A percentile compares a stretch with the other conserved stretches of the same genome.
These are phyloP conservation scores for Oehlia diaphana DNA, from an alignment of 192 early-diverging fungal genomes.

Conservation along the genomic window DNA sequence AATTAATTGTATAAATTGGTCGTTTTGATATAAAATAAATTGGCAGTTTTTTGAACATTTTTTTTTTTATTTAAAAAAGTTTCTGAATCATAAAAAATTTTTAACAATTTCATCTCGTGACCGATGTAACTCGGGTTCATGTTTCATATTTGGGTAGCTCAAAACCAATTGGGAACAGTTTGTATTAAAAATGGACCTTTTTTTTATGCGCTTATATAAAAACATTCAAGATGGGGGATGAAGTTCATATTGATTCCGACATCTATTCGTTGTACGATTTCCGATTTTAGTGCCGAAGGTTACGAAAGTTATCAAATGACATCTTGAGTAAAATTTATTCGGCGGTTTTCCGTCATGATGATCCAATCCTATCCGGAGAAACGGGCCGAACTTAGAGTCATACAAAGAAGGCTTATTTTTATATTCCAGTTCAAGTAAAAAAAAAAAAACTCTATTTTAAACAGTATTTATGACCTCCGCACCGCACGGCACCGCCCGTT, in stretches of 20 bases:
- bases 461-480: not conserved
- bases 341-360: not conserved
- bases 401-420: constrained; percentile 1
- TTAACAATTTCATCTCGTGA: not conserved
- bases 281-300: not conserved
- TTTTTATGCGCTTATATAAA: not conserved
- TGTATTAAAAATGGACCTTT: not conserved
- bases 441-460: not conserved
- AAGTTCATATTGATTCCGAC: not conserved
- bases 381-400: constrained; percentile 24
- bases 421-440: not conserved
- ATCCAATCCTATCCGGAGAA: constrained; percentile 30
- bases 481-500: constrained; percentile 25
- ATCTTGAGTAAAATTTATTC: not conserved
- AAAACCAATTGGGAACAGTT: not conserved
- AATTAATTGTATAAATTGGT: not conserved
- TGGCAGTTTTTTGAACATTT: not conserved
- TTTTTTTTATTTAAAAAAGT: not conserved
- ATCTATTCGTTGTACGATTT: not conserved
- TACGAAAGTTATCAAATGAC: not conserved
- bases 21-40: not conserved
- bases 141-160: not conserved
- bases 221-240: not conserved
- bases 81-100: not conserved
- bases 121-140: not conserved